Conservation (phyloP, 345 rosid species). For the Cardamine resedifolia region DNA sequence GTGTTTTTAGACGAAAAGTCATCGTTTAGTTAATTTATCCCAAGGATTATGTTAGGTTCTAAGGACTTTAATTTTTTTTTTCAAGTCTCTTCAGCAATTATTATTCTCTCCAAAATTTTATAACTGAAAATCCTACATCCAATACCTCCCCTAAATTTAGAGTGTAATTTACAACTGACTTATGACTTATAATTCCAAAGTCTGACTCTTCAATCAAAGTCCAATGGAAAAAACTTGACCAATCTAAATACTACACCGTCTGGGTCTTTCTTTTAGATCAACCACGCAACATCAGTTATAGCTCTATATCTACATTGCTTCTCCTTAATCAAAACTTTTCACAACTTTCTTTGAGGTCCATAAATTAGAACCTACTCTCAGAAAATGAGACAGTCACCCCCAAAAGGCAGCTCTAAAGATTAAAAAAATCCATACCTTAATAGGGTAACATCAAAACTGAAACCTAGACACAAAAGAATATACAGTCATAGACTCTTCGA, state of each 20-base stretch:
- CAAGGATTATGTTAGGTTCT: no score
- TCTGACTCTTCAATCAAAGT: background rate
- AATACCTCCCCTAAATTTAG: slow-evolving; percentile 1
- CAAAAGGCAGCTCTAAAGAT: background rate
- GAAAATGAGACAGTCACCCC: background rate
- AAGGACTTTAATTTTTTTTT: no score
- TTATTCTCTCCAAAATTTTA: background rate
- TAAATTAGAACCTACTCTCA: background rate
- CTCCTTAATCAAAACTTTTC: background rate
- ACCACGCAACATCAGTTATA: background rate
- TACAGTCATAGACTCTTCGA: background rate
- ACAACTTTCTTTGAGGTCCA: background rate
- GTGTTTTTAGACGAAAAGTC: no score
- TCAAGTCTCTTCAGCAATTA: background rate
- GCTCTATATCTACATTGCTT: background rate
- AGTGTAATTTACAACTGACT: background rate
- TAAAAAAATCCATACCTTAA: background rate
- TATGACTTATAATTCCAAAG: background rate
- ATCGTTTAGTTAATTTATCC: no score
- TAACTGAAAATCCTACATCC: background rate
- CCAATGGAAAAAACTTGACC: background rate
- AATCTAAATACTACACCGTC: background rate
- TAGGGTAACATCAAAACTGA: background rate
- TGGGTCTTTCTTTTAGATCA: background rate
- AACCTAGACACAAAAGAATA: background rate